These are phyloP conservation scores for Phalaenopsis aphrodite DNA, from an alignment of 106 monocot genomes.

Conservation along the genomic window DNA sequence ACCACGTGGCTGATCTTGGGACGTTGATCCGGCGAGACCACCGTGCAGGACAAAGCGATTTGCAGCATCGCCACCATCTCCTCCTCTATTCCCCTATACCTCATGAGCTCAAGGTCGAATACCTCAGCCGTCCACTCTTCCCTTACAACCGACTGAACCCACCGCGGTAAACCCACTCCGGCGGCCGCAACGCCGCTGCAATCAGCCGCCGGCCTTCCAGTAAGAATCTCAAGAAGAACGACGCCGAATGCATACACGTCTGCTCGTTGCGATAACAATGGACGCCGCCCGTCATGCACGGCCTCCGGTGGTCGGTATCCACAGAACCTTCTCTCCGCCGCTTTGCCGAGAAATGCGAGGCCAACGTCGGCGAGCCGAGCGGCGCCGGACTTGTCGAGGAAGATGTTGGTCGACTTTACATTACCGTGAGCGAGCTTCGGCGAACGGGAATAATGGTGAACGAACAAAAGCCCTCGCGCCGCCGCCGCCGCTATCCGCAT, in stretches of 20 bases:
- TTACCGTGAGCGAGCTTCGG: slow-evolving; percentile 71
- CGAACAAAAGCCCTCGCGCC: slow-evolving; percentile 66
- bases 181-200: slow-evolving; percentile 3
- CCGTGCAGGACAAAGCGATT: slow-evolving; percentile 66
- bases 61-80: slow-evolving; percentile 88
- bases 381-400: slow-evolving; percentile 55
- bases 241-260: slow-evolving; percentile 85
- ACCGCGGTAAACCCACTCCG: slow-evolving; percentile 40
- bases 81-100: slow-evolving; percentile 88
- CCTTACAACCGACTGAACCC: slow-evolving; percentile 93
- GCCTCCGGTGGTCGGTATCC: slow-evolving; percentile 63
- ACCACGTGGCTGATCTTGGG: slow-evolving; percentile 51
- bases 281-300: slow-evolving; percentile 20
- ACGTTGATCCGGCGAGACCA: slow-evolving; percentile 42
- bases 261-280: slow-evolving; percentile 40
- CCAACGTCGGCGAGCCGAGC: slow-evolving; percentile 53
- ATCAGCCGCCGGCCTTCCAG: slow-evolving; percentile 41
- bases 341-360: slow-evolving; percentile 36
- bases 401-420: slow-evolving; percentile 74
- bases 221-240: slow-evolving; percentile 74
- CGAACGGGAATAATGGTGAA: slow-evolving; percentile 47
- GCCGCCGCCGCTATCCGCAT: slow-evolving; percentile 50
- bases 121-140: slow-evolving; percentile 99
- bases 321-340: not conserved
- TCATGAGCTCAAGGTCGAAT: slow-evolving; percentile 91